phyloP scores from a whole-genome alignment of 2,329 filamentous ascomycete genomes.

The Pseudocercospora musae region DNA sequence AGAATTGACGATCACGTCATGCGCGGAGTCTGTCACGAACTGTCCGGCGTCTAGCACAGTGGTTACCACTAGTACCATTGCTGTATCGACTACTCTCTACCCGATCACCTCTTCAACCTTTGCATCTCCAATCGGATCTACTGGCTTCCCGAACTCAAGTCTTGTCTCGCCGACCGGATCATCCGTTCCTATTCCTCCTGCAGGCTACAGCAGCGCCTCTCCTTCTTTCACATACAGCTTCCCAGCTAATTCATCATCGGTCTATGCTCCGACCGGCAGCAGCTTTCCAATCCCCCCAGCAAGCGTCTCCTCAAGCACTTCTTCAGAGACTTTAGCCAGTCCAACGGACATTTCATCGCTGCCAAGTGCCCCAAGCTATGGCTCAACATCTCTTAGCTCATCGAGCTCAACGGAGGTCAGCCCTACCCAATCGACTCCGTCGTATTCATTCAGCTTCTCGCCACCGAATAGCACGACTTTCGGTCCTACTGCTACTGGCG shows the following conservation, averaged over 20 bases:
- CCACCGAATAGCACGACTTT: slow-evolving; percentile 3
- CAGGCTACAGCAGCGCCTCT: neutral
- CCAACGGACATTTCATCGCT: slow-evolving; percentile 11
- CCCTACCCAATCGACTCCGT: slow-evolving; percentile 1
- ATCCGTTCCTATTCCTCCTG: neutral
- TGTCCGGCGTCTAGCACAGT: slow-evolving; percentile 38
- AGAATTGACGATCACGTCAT: slow-evolving; percentile 43
- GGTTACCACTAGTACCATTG: slow-evolving; percentile 38
- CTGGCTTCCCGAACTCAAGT: neutral
- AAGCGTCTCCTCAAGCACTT: neutral
- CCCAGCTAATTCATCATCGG: slow-evolving; percentile 5
- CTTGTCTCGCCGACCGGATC: slow-evolving; percentile 7
- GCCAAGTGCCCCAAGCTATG: slow-evolving; percentile 3
- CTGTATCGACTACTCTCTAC: slow-evolving; percentile 43
- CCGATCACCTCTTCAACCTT: slow-evolving; percentile 28
- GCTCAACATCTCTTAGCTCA: neutral
- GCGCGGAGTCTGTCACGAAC: slow-evolving; percentile 39
- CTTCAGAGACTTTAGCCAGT: slow-evolving; percentile 6
- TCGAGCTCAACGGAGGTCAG: slow-evolving; percentile 2
- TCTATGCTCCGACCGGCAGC: slow-evolving; percentile 6
- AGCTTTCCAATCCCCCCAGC: slow-evolving; percentile 10
- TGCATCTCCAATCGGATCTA: neutral
- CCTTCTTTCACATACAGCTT: slow-evolving; percentile 5
- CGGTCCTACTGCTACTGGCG: neutral
- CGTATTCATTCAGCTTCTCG: neutral